These are phyloP conservation scores for Silybum marianum DNA, from an alignment of 129 eudicot species.

Conservation along the genomic window DNA sequence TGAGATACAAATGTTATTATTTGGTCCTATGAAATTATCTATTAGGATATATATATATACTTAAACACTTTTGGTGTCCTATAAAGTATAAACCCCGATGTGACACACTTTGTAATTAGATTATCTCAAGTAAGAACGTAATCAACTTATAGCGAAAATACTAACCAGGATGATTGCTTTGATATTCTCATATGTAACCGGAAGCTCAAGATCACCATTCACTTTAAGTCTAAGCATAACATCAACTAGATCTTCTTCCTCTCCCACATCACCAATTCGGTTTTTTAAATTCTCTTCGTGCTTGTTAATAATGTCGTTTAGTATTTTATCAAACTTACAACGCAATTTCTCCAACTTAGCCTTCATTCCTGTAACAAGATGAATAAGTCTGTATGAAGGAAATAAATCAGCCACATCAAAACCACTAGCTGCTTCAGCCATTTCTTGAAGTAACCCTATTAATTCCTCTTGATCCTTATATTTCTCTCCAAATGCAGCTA, in stretches of 20 bases:
- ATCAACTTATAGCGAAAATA: background rate
- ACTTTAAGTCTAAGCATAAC: constrained; percentile 23
- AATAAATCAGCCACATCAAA: constrained; percentile 7
- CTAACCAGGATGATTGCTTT: constrained; percentile 27
- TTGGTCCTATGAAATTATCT: background rate
- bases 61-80: background rate
- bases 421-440: background rate
- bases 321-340: background rate
- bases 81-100: background rate
- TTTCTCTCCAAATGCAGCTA: background rate
- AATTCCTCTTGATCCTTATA: constrained; percentile 5
- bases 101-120: background rate
- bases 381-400: constrained; percentile 6
- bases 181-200: constrained; percentile 10
- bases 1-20: background rate
- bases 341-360: background rate
- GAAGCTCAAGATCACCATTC: constrained; percentile 4
- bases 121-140: too few relatives aligned
- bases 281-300: background rate
- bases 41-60: background rate
- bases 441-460: background rate
- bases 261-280: background rate
- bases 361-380: constrained; percentile 1
- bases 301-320: constrained; percentile 8
- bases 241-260: constrained; percentile 32